phyloP scores from a whole-genome alignment of 495 filamentous ascomycete genomes.

The Hypoxylon perforatum region DNA sequence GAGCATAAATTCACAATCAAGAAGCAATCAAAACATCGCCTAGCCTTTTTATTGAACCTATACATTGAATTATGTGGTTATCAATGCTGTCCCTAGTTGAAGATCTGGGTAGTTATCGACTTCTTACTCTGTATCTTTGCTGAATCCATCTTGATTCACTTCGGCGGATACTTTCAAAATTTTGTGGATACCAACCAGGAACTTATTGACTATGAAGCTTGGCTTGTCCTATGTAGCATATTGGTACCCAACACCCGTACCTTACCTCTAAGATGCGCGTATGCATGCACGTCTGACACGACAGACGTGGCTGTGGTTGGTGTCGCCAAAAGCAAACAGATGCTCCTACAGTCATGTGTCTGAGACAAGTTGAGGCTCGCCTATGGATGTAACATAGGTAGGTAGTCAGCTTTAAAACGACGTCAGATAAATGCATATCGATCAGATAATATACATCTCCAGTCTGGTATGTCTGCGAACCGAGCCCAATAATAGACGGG shows the following conservation, averaged over 20 bases:
- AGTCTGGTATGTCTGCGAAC: constrained; percentile 2
- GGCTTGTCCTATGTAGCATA: too few relatives aligned
- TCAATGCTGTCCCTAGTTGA: constrained; percentile 2
- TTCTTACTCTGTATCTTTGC: too few relatives aligned
- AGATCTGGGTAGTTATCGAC: too few relatives aligned
- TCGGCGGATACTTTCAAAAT: too few relatives aligned
- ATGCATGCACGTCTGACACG: neutral
- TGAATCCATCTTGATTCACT: too few relatives aligned
- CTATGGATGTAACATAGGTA: constrained; percentile 23
- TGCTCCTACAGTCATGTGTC: constrained; percentile 1
- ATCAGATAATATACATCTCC: constrained; percentile 19
- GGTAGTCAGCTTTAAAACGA: constrained; percentile 27
- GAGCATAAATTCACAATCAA: constrained; percentile 14
- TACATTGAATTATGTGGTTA: constrained; percentile 22
- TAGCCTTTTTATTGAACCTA: constrained; percentile 11
- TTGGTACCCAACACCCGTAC: too few relatives aligned
- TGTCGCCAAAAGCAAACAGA: neutral
- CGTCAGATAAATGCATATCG: constrained; percentile 24
- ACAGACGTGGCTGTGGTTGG: neutral
- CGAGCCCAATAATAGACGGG: neutral
- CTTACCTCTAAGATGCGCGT: too few relatives aligned
- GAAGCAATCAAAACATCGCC: constrained; percentile 14
- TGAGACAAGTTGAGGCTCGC: constrained; percentile 36
- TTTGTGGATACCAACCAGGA: too few relatives aligned
- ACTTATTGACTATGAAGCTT: too few relatives aligned